Conservation (phyloP, 2,329 filamentous ascomycete species). For the Pleurostoma richardsiae region DNA sequence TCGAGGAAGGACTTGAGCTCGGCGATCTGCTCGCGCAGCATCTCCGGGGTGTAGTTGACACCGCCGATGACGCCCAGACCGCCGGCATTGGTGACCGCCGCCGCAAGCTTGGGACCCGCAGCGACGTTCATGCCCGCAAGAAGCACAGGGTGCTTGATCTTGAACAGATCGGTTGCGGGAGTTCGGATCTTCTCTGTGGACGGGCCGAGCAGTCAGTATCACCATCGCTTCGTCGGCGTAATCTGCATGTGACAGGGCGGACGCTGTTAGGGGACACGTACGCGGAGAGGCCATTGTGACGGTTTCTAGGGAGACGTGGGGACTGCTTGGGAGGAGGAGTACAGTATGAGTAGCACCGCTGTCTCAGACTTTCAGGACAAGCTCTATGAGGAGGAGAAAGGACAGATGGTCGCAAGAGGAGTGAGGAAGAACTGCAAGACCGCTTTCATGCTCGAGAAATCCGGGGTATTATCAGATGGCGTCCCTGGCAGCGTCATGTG, state of each 20-base stretch:
- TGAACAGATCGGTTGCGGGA: constrained; percentile 88
- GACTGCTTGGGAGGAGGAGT: too few species aligned
- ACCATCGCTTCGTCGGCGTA: not conserved
- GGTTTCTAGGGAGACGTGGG: not conserved
- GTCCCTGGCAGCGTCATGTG: too few species aligned
- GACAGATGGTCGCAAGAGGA: too few species aligned
- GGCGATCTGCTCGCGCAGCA: constrained; percentile 90
- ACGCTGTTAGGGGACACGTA: constrained; percentile 39
- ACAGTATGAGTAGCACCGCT: too few species aligned
- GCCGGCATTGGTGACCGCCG: constrained; percentile 94
- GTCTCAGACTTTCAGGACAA: too few species aligned
- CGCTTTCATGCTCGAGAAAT: too few species aligned
- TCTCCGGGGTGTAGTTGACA: constrained; percentile 92
- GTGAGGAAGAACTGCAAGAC: too few species aligned
- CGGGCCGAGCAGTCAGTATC: not conserved
- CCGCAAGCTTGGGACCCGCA: constrained; percentile 91
- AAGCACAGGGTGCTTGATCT: constrained; percentile 94
- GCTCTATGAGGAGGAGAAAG: too few species aligned
- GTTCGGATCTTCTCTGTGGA: constrained; percentile 79
- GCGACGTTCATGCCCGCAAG: constrained; percentile 99
- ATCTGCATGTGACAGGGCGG: constrained; percentile 1
- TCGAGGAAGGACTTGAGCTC: constrained; percentile 85
- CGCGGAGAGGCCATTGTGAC: constrained; percentile 71
- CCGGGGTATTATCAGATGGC: too few species aligned
- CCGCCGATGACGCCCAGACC: constrained; percentile 96